Conservation (phyloP, 306 rosid genomes). For the Vicia villosa region DNA sequence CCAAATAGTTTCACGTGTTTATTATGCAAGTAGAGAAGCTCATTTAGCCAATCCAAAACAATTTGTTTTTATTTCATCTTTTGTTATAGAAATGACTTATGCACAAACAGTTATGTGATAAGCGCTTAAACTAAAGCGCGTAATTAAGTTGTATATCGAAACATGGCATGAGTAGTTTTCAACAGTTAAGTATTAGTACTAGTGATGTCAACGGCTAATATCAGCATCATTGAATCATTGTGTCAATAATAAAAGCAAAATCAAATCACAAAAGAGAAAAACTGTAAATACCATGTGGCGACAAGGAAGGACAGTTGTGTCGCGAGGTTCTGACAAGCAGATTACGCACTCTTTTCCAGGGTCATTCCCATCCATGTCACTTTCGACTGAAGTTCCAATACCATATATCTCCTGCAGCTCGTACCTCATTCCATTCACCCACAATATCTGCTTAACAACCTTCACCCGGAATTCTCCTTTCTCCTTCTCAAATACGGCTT, state of each 20-base stretch:
- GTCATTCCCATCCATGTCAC: constrained; percentile 80
- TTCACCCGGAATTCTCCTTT: constrained; percentile 80
- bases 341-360: constrained; percentile 97
- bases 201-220: constrained; percentile 1
- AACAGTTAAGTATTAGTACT: constrained; percentile 2
- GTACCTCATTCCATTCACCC: constrained; percentile 86
- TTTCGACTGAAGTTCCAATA: constrained; percentile 86
- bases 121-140: not conserved
- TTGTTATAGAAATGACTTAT: not conserved
- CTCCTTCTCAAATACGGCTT: constrained; percentile 85
- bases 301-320: constrained; percentile 96
- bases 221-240: constrained; percentile 31
- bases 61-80: not conserved
- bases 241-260: constrained; percentile 15
- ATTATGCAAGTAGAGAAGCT: not conserved
- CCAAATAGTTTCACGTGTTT: not conserved
- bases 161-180: not conserved
- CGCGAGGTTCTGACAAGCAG: constrained; percentile 95
- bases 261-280: constrained; percentile 5
- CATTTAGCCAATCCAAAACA: not conserved
- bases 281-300: constrained; percentile 90
- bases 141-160: not conserved
- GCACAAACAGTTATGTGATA: not conserved
- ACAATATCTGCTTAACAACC: constrained; percentile 85
- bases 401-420: constrained; percentile 98